Conservation (phyloP, 495 filamentous ascomycete genomes). For the Aeminium ludgeri region DNA sequence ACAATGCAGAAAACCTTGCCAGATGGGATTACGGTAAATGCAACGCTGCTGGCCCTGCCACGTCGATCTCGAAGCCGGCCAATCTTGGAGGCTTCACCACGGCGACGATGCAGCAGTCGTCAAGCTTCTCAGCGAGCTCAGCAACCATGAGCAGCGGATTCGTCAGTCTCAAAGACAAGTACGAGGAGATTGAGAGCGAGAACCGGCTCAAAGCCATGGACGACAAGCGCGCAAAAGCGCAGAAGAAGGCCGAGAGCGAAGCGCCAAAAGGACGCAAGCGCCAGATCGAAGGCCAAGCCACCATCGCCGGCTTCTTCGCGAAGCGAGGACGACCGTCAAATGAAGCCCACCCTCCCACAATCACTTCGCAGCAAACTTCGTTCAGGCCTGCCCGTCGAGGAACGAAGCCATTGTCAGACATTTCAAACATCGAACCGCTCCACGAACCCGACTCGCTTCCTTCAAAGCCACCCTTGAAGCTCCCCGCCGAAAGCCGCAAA, state of each 20-base stretch:
- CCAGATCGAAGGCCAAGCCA: slow-evolving; percentile 29
- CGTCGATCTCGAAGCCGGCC: slow-evolving; percentile 2
- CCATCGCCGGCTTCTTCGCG: slow-evolving; percentile 30
- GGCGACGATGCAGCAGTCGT: slow-evolving; percentile 17
- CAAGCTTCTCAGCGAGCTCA: slow-evolving; percentile 14
- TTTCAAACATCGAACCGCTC: slow-evolving; percentile 11
- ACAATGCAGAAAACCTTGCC: slow-evolving; percentile 23
- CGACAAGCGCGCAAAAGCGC: slow-evolving; percentile 12
- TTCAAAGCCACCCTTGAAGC: neutral
- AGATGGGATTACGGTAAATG: slow-evolving; percentile 16
- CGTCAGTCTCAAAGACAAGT: slow-evolving; percentile 16
- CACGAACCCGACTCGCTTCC: neutral
- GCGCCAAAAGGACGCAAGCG: slow-evolving; percentile 14
- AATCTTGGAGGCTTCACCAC: neutral
- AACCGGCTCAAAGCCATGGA: slow-evolving; percentile 6
- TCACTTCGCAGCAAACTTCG: neutral
- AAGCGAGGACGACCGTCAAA: slow-evolving; percentile 8
- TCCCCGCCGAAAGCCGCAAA: slow-evolving; percentile 8
- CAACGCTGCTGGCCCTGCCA: slow-evolving; percentile 1
- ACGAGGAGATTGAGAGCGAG: slow-evolving; percentile 18
- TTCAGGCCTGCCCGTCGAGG: neutral
- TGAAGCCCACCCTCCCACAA: neutral
- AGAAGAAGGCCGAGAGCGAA: slow-evolving; percentile 1
- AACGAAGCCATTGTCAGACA: slow-evolving; percentile 9
- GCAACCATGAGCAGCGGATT: slow-evolving; percentile 20